Conservation (phyloP, 1,284 basidiomycete species). For the Salmacisia buchloeana region DNA sequence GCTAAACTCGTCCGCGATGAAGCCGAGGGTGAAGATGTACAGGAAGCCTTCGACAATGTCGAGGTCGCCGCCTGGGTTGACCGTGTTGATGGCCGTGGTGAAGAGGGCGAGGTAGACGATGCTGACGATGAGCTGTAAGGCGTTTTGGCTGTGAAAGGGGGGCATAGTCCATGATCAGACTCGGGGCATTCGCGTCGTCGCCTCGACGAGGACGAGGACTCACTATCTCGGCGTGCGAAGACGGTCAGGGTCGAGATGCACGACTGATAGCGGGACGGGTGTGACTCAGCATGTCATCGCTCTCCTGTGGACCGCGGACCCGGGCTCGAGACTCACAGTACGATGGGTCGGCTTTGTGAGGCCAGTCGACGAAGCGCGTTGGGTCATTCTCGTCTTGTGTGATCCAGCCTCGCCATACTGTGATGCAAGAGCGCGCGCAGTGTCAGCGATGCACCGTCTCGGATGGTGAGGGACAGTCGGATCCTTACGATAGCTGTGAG, state of each 20-base stretch:
- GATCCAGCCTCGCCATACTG: constrained; percentile 3
- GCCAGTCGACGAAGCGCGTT: constrained; percentile 1
- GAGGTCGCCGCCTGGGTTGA: constrained; percentile 1
- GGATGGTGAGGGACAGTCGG: neutral
- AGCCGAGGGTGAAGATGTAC: neutral
- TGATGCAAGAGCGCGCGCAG: neutral
- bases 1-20: constrained; percentile 2
- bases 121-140: neutral
- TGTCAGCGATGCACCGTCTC: neutral
- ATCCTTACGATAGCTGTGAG: neutral
- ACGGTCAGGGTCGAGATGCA: neutral
- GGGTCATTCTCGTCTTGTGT: constrained; percentile 3
- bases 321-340: neutral
- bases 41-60: constrained; percentile 2
- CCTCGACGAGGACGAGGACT: neutral
- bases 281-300: neutral
- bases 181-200: neutral
- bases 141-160: neutral
- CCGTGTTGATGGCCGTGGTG: constrained; percentile 4
- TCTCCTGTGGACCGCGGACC: too few species aligned
- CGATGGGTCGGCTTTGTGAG: neutral
- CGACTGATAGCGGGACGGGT: neutral
- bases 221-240: neutral
- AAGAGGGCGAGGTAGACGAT: neutral
- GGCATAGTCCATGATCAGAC: neutral